Evolutionary conservation across 345 rosid genomes (phyloP).

Genomic region (Citrus glauca): DNA sequence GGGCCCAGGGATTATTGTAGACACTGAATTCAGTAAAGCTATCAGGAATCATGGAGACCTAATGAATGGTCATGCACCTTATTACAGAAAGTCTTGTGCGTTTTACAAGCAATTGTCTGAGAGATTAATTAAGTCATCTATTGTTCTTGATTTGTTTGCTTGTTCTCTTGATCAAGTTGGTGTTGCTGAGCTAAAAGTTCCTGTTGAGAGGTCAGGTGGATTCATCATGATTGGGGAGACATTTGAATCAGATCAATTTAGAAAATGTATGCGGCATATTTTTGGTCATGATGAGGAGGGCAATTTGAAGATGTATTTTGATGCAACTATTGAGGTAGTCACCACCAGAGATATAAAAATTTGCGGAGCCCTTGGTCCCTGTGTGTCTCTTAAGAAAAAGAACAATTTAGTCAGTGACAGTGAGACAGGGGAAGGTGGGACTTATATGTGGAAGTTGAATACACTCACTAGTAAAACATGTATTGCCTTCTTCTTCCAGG

Average conservation of each 20-base stretch:
- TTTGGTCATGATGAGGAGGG: conserved; percentile 67
- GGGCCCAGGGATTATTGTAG: conserved; percentile 85
- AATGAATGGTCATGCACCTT: conserved; percentile 53
- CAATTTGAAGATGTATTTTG: conserved; percentile 73
- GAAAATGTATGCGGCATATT: conserved; percentile 70
- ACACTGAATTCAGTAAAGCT: conserved; percentile 48
- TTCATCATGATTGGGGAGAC: conserved; percentile 85
- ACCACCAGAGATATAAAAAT: conserved; percentile 77
- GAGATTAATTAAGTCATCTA: conserved; percentile 60
- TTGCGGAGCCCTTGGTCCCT: conserved; percentile 93
- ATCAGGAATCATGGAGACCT: conserved; percentile 89
- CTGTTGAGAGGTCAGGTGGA: conserved; percentile 88
- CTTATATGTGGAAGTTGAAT: conserved; percentile 78
- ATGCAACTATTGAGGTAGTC: conserved; percentile 83
- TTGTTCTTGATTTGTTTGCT: conserved; percentile 82
- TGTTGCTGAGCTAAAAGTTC: conserved; percentile 68
- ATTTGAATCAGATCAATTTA: conserved; percentile 72
- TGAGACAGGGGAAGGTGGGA: conserved; percentile 77
- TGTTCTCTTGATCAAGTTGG: conserved; percentile 97
- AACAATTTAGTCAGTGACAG: conserved; percentile 69
- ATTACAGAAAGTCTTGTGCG: conserved; percentile 48
- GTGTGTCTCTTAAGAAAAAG: conserved; percentile 61
- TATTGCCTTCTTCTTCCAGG: conserved; percentile 81
- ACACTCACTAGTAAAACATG: conserved; percentile 70
- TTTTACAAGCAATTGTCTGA: conserved; percentile 62